Evolutionary conservation across 78 protist species (phyloP).

Genomic region (Cavenderia fasciculata): DNA sequence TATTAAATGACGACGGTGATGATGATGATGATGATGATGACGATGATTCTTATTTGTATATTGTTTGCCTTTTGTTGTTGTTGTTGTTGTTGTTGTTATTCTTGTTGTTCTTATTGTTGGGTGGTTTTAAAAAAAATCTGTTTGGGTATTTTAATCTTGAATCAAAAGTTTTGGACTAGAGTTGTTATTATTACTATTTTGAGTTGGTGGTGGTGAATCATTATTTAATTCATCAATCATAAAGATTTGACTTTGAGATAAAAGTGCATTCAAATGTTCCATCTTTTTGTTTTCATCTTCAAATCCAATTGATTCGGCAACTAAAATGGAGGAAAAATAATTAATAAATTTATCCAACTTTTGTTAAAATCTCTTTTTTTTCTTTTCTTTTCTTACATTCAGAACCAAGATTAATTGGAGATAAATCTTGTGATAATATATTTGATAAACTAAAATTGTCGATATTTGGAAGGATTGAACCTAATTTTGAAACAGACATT

Average conservation of each 20-base stretch:
- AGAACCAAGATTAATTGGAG: slow-evolving; percentile 41
- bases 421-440: neutral
- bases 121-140: neutral
- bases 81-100: neutral
- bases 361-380: neutral
- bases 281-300: slow-evolving; percentile 26
- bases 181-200: neutral
- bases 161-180: too few species aligned
- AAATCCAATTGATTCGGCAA: slow-evolving; percentile 69
- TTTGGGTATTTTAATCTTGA: too few species aligned
- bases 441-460: neutral
- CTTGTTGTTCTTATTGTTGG: neutral
- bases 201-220: neutral
- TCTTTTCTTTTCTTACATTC: slow-evolving; percentile 15
- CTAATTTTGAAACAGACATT: neutral
- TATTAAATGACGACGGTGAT: too few species aligned
- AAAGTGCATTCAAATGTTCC: neutral
- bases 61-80: neutral
- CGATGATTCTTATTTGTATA: too few species aligned
- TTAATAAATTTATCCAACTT: neutral
- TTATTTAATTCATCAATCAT: slow-evolving; percentile 31
- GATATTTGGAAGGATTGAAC: neutral
- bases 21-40: too few species aligned
- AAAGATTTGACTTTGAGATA: neutral
- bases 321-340: neutral